Conservation (phyloP, 1,284 basidiomycete species). For the Cutaneotrichosporon sp. region DNA sequence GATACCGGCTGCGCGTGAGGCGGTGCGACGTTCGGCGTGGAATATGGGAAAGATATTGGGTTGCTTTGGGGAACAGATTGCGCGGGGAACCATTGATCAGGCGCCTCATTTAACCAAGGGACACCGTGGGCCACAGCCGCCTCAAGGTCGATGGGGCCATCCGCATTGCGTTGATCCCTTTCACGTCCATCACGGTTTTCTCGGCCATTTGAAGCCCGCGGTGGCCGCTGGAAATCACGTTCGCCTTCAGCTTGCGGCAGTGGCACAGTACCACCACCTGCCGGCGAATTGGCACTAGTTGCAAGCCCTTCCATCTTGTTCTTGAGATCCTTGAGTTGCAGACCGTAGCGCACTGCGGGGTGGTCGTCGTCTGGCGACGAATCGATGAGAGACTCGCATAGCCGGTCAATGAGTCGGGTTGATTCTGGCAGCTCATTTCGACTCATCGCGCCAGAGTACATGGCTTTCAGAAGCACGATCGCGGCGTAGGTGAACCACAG, state of each 20-base stretch:
- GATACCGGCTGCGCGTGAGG: conserved; percentile 33
- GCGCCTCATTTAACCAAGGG: not conserved
- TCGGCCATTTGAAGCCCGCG: not conserved
- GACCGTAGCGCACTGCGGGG: conserved; percentile 42
- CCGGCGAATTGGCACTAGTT: conserved; percentile 27
- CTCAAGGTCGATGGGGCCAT: not conserved
- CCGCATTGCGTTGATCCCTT: not conserved
- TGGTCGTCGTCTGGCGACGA: conserved; percentile 40
- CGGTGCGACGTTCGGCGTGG: conserved; percentile 19
- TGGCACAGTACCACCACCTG: conserved; percentile 28
- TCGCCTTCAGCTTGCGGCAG: conserved; percentile 13
- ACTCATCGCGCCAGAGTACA: conserved; percentile 49
- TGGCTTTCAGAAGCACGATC: conserved; percentile 43
- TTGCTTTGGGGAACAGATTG: not conserved
- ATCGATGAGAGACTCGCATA: conserved; percentile 34
- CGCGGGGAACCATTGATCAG: conserved; percentile 1
- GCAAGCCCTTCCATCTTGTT: conserved; percentile 34
- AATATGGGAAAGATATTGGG: conserved; percentile 21
- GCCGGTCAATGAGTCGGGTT: conserved; percentile 38
- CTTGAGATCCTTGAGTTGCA: conserved; percentile 33
- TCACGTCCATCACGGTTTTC: not conserved
- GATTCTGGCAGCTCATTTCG: conserved; percentile 37
- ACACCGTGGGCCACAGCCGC: not conserved
- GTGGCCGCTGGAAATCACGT: not conserved
- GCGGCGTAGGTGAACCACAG: conserved; percentile 48